A percentile compares a stretch with the other conserved stretches of the same genome.
phyloP scores from a whole-genome alignment of 257 asterid genomes.

The Solanum sparsipilum region DNA sequence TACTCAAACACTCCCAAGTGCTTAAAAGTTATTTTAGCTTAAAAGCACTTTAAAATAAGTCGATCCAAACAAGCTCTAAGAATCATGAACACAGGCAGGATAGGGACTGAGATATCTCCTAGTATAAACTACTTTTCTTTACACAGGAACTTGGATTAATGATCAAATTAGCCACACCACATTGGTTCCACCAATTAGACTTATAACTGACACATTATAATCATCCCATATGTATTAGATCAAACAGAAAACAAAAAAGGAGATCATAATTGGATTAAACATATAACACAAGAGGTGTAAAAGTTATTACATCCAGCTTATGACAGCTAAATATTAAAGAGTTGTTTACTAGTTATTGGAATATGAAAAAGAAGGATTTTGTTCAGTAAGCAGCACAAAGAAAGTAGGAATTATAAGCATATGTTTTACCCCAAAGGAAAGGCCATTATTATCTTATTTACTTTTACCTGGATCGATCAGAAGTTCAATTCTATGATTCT shows the following conservation, averaged over 20 bases:
- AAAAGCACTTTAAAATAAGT: neutral
- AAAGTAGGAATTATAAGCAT: neutral
- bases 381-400: neutral
- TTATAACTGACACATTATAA: neutral
- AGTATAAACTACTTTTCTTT: neutral
- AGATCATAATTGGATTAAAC: neutral
- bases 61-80: neutral
- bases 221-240: neutral
- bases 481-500: neutral
- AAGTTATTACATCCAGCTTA: neutral
- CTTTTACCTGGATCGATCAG: neutral
- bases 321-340: neutral
- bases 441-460: neutral
- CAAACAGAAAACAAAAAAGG: neutral
- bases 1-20: neutral
- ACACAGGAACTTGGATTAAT: neutral
- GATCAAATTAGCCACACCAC: neutral
- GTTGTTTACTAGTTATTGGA: neutral
- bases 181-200: neutral
- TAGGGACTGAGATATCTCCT: neutral
- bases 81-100: neutral
- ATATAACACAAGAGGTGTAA: neutral
- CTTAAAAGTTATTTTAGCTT: neutral
- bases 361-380: neutral
- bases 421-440: neutral